A percentile compares a stretch with the other conserved stretches of the same genome.
Evolutionary conservation across 2,329 filamentous ascomycete genomes (phyloP).

Genomic region (Calonectria honghensis): DNA sequence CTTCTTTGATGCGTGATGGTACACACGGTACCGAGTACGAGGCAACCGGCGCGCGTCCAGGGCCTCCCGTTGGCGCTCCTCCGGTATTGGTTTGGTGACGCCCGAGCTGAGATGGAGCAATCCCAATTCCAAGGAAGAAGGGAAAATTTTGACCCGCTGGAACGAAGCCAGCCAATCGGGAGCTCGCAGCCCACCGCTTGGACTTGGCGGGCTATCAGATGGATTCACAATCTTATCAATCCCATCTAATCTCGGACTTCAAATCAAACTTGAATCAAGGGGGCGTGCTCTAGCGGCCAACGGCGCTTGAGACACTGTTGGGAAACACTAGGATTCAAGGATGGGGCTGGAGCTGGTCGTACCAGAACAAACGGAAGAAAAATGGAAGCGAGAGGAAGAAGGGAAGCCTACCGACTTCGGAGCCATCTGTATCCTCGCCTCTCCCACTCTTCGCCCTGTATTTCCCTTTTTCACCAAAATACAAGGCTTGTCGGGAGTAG

Average conservation of each 20-base stretch:
- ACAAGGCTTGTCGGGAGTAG: constrained; percentile 27
- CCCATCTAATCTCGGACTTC: constrained; percentile 55
- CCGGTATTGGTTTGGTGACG: background rate
- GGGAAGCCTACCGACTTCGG: constrained; percentile 48
- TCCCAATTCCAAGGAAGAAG: background rate
- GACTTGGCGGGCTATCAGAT: constrained; percentile 44
- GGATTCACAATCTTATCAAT: constrained; percentile 54
- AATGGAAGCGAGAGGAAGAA: constrained; percentile 8
- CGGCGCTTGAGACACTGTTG: constrained; percentile 29
- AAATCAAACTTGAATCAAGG: constrained; percentile 34
- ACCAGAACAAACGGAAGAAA: background rate
- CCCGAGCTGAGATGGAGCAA: background rate
- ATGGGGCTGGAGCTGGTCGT: background rate
- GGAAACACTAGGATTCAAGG: background rate
- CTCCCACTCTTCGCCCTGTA: constrained; percentile 31
- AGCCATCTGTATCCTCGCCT: constrained; percentile 23
- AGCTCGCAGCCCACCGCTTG: constrained; percentile 32
- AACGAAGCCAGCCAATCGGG: constrained; percentile 46
- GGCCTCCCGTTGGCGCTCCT: background rate
- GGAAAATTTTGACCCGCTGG: constrained; percentile 13
- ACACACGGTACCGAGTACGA: constrained; percentile 13
- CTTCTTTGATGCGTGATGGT: background rate
- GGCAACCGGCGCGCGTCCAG: background rate
- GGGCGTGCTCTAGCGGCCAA: constrained; percentile 26
- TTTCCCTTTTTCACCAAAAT: constrained; percentile 34